Evolutionary conservation across 2,329 filamentous ascomycete genomes (phyloP).

Genomic region (Kalaharituber pfeilii): DNA sequence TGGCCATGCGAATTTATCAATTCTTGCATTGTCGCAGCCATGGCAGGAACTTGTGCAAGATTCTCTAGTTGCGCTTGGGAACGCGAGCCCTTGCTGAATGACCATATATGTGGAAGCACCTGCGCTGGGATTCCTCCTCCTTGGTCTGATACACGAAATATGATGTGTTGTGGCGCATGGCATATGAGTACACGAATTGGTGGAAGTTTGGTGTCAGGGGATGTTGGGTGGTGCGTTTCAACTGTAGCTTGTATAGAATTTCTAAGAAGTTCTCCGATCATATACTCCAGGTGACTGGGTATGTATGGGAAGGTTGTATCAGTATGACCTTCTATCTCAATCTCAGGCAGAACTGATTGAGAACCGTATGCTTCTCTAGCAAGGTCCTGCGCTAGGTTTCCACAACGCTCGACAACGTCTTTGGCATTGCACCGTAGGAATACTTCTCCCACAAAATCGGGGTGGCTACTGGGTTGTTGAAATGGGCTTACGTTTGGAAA

Average conservation of each 20-base stretch:
- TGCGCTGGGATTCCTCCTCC: constrained; percentile 80
- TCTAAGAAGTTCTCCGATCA: constrained; percentile 80
- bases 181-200: constrained; percentile 90
- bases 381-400: constrained; percentile 55
- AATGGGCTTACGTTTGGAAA: constrained; percentile 59
- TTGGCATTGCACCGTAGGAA: constrained; percentile 83
- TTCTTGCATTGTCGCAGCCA: constrained; percentile 89
- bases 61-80: constrained; percentile 65
- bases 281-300: constrained; percentile 88
- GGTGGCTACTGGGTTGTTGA: constrained; percentile 38
- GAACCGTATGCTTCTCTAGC: constrained; percentile 58
- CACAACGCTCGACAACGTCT: constrained; percentile 74
- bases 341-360: constrained; percentile 55
- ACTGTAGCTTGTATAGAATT: constrained; percentile 90
- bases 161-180: constrained; percentile 85
- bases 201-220: constrained; percentile 37
- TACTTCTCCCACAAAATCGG: constrained; percentile 88
- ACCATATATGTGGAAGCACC: constrained; percentile 81
- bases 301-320: constrained; percentile 93
- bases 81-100: constrained; percentile 82
- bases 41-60: constrained; percentile 66
- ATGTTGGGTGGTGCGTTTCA: constrained; percentile 37
- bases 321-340: constrained; percentile 68
- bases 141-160: constrained; percentile 87
- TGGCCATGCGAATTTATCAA: constrained; percentile 34